These are phyloP conservation scores for Xerocomus cyaneibrunnescens DNA, from an alignment of 1,284 basidiomycete species.

Conservation along the genomic window DNA sequence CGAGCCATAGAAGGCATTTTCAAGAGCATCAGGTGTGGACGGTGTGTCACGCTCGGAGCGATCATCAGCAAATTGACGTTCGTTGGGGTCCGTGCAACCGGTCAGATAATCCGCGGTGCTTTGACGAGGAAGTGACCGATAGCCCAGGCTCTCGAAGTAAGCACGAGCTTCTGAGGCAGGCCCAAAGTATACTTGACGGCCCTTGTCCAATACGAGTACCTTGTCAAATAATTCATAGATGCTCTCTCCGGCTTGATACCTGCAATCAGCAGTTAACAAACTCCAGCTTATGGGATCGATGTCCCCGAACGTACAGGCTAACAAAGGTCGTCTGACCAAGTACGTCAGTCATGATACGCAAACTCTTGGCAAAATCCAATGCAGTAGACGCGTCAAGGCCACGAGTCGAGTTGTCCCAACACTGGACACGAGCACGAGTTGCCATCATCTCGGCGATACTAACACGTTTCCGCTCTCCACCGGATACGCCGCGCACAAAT, in stretches of 20 bases:
- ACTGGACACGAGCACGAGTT: conserved; percentile 73
- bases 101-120: conserved; percentile 79
- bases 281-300: conserved; percentile 15
- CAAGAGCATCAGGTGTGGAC: conserved; percentile 70
- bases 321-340: conserved; percentile 77
- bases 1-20: conserved; percentile 64
- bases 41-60: conserved; percentile 67
- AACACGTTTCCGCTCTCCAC: conserved; percentile 86
- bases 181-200: conserved; percentile 84
- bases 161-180: conserved; percentile 66
- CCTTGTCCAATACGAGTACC: conserved; percentile 77
- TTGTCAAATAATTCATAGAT: conserved; percentile 81
- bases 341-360: conserved; percentile 79
- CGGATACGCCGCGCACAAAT: conserved; percentile 82
- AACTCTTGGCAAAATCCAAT: conserved; percentile 70
- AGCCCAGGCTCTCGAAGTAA: conserved; percentile 82
- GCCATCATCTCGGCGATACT: conserved; percentile 87
- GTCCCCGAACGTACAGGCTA: conserved; percentile 54
- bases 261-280: conserved; percentile 21
- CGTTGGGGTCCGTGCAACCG: conserved; percentile 80
- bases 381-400: conserved; percentile 89
- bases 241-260: conserved; percentile 83
- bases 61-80: conserved; percentile 80
- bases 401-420: conserved; percentile 82
- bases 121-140: conserved; percentile 69